Percentiles rank a stretch among this genome's conserved stretches.
phyloP scores from a whole-genome alignment of 2,329 filamentous ascomycete genomes.

The Zopfia rhizophila region DNA sequence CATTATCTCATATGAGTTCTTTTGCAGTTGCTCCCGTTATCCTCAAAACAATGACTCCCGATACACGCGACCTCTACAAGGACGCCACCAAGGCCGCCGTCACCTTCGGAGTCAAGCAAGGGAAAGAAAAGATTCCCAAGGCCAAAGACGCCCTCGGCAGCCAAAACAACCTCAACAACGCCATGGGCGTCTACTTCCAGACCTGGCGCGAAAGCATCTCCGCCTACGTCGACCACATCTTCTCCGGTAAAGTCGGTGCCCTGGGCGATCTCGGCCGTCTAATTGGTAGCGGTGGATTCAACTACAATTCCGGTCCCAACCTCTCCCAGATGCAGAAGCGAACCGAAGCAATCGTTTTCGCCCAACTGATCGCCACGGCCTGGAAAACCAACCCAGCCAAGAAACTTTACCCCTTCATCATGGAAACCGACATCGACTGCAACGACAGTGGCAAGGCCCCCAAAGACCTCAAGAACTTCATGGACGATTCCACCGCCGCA shows the following conservation, averaged over 20 bases:
- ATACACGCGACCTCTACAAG: too few relatives aligned
- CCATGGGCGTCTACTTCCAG: not conserved
- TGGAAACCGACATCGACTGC: not conserved
- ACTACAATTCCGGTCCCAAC: not conserved
- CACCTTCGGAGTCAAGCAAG: not conserved
- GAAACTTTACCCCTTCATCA: not conserved
- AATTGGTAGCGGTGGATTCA: not conserved
- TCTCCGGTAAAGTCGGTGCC: constrained; percentile 1
- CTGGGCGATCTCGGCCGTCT: not conserved
- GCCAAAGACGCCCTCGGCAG: not conserved
- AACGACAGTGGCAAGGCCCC: not conserved
- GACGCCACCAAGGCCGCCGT: not conserved
- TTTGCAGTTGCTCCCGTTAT: not conserved
- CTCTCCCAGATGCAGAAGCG: not conserved
- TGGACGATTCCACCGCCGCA: not conserved
- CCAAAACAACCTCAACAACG: not conserved
- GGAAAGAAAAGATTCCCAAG: not conserved
- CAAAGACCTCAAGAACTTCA: not conserved
- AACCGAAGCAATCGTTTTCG: not conserved
- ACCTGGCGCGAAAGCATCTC: not conserved
- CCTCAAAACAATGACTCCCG: too few relatives aligned
- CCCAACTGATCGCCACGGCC: not conserved
- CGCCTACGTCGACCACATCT: not conserved
- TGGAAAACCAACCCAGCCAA: not conserved
- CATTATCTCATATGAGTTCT: not conserved